phyloP scores from a whole-genome alignment of 2,329 filamentous ascomycete species.

The Cytospora schulzeri region DNA sequence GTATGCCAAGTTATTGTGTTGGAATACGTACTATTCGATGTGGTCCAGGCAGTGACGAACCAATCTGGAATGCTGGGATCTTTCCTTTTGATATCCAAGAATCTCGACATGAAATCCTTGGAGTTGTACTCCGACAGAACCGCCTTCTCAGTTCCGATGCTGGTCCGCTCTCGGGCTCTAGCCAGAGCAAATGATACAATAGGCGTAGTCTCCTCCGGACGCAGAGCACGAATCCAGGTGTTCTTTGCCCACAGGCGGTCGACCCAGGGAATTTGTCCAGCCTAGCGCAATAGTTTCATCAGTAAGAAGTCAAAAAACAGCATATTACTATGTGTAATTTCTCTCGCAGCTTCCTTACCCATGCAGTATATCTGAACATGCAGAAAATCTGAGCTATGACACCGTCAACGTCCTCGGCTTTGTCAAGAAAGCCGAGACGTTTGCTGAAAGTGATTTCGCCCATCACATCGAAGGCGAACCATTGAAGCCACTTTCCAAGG shows the following conservation, averaged over 20 bases:
- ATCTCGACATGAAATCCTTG: conserved; percentile 2
- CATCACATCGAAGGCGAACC: conserved; percentile 10
- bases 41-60: conserved; percentile 9
- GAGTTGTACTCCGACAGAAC: not conserved
- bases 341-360: not conserved
- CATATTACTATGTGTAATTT: too few species aligned
- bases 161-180: not conserved
- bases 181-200: not conserved
- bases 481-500: conserved; percentile 7
- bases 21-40: conserved; percentile 26
- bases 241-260: conserved; percentile 1
- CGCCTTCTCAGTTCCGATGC: not conserved
- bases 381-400: conserved; percentile 21
- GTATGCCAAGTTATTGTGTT: too few species aligned
- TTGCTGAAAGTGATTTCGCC: conserved; percentile 3
- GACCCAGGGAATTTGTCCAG: not conserved
- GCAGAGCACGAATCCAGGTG: not conserved
- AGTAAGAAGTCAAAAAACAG: too few species aligned
- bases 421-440: conserved; percentile 8
- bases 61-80: conserved; percentile 3
- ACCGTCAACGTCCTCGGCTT: conserved; percentile 1
- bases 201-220: not conserved
- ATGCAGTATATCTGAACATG: conserved; percentile 3
- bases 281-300: not conserved
- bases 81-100: not conserved